These are phyloP conservation scores for Leishmania mexicana DNA, from an alignment of 208 protist species.

Conservation along the genomic window DNA sequence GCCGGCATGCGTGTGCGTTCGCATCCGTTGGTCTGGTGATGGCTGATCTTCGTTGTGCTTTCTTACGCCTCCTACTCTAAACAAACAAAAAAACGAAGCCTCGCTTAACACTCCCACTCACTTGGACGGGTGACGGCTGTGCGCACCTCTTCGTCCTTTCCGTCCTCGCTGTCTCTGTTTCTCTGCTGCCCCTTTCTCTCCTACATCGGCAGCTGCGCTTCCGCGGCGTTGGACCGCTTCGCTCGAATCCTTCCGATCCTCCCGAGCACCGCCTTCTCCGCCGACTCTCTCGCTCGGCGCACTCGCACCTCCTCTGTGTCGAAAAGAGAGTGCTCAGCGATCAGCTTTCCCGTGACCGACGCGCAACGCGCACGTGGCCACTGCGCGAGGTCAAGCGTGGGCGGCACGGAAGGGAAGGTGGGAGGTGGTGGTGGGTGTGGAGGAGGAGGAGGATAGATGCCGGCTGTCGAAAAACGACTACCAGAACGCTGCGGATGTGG, in stretches of 20 bases:
- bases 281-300: neutral
- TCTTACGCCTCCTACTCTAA: neutral
- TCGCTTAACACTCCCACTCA: neutral
- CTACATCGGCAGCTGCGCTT: neutral
- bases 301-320: neutral
- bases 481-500: neutral
- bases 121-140: neutral
- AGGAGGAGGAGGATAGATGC: neutral
- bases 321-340: no score
- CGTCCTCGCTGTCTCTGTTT: neutral
- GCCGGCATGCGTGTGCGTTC: neutral
- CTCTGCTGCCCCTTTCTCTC: neutral
- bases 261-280: neutral
- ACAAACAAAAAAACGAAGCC: no score
- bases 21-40: neutral
- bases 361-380: neutral
- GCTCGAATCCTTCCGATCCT: neutral
- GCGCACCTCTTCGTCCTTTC: neutral
- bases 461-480: neutral
- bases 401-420: neutral
- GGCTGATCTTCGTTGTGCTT: neutral
- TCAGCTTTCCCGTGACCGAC: neutral
- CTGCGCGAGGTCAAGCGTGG: neutral
- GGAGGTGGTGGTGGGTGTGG: neutral
- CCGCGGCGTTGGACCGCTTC: neutral